Evolutionary conservation across 2,329 filamentous ascomycete species (phyloP).

Genomic region (Cyphellophora attinorum): DNA sequence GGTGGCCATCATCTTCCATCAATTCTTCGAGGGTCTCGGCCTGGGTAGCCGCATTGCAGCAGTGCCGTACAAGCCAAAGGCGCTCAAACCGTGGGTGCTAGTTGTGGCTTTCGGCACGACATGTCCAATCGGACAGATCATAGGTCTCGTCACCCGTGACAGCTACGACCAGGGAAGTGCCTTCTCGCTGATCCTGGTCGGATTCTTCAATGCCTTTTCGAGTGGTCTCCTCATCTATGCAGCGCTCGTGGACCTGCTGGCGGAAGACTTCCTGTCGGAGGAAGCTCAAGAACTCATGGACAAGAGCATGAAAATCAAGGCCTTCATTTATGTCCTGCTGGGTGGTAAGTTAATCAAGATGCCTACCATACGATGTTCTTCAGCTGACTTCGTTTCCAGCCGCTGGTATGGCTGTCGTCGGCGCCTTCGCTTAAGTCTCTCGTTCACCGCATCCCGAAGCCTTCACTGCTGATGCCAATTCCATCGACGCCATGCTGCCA

Average conservation of each 20-base stretch:
- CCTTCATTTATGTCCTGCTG: conserved; percentile 42
- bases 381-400: conserved; percentile 22
- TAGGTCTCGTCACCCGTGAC: conserved; percentile 48
- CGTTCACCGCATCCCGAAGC: no score
- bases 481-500: background rate
- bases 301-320: conserved; percentile 43
- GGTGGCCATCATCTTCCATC: conserved; percentile 70
- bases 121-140: conserved; percentile 55
- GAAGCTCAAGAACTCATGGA: conserved; percentile 42
- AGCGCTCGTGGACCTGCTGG: conserved; percentile 53
- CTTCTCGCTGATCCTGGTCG: conserved; percentile 55
- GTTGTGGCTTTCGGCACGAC: conserved; percentile 56
- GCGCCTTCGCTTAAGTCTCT: conserved; percentile 36
- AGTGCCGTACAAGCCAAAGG: conserved; percentile 40
- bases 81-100: conserved; percentile 50
- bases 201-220: conserved; percentile 58
- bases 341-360: conserved; percentile 34
- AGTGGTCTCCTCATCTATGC: conserved; percentile 53
- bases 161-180: conserved; percentile 55
- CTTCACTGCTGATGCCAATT: background rate
- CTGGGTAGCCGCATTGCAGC: conserved; percentile 78
- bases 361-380: conserved; percentile 6
- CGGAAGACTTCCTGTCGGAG: conserved; percentile 56
- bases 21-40: conserved; percentile 81
- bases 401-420: conserved; percentile 38